phyloP scores from a whole-genome alignment of 2,329 filamentous ascomycete species.

The Arthrinium puccinioides region DNA sequence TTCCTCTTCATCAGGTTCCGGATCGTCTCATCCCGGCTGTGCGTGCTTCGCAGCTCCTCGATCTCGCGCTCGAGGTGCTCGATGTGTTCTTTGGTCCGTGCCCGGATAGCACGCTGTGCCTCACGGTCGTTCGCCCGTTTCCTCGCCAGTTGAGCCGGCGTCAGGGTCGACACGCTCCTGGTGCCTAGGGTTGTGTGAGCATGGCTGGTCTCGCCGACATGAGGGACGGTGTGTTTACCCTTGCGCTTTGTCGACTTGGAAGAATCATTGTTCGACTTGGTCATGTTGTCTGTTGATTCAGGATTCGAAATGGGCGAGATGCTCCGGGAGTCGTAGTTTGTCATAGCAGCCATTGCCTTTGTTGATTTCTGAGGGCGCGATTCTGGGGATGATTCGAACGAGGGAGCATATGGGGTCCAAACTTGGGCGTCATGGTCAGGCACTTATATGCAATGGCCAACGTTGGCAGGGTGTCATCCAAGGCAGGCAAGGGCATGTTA shows the following conservation, averaged over 20 bases:
- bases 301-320: conserved; percentile 5
- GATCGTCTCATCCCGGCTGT: conserved; percentile 41
- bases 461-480: conserved; percentile 4
- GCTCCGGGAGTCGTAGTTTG: conserved; percentile 6
- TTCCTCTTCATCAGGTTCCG: conserved; percentile 45
- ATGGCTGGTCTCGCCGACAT: not conserved
- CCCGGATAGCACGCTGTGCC: conserved; percentile 79
- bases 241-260: conserved; percentile 22
- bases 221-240: conserved; percentile 13
- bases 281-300: conserved; percentile 13
- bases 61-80: conserved; percentile 70
- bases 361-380: conserved; percentile 1
- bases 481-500: conserved; percentile 4
- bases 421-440: conserved; percentile 3
- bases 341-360: conserved; percentile 8
- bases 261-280: conserved; percentile 13
- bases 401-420: too few relatives aligned
- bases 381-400: too few relatives aligned
- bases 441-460: conserved; percentile 4
- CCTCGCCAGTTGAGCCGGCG: conserved; percentile 78
- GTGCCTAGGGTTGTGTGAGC: conserved; percentile 36
- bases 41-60: conserved; percentile 54
- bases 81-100: conserved; percentile 81
- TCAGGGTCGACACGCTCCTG: conserved; percentile 79
- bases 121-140: conserved; percentile 90